These are phyloP conservation scores for Galeopsis tetrahit DNA, from an alignment of 257 asterid species.

Conservation along the genomic window DNA sequence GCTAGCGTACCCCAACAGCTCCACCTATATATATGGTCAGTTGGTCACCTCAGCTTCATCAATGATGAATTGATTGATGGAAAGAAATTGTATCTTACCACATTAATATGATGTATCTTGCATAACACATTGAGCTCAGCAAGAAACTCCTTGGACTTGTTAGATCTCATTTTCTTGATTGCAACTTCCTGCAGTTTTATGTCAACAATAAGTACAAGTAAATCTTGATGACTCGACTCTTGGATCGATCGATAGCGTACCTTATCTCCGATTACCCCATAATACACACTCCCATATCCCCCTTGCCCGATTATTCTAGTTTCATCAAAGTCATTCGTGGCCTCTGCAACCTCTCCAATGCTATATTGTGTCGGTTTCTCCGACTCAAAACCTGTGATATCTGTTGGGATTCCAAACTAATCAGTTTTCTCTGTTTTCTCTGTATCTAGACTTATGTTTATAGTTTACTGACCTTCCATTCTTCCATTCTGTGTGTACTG, in stretches of 20 bases:
- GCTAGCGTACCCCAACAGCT: constrained; percentile 81
- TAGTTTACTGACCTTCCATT: constrained; percentile 52
- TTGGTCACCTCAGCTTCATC: constrained; percentile 14
- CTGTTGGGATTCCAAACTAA: constrained; percentile 35
- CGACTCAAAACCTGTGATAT: constrained; percentile 64
- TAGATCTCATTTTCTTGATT: constrained; percentile 86
- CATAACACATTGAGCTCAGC: constrained; percentile 85
- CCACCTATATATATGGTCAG: constrained; percentile 60
- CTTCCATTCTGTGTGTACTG: constrained; percentile 40
- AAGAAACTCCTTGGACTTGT: constrained; percentile 79
- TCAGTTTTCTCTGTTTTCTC: constrained; percentile 17
- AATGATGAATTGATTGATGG: neutral
- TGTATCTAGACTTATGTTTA: neutral
- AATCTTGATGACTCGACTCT: neutral
- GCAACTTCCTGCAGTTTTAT: constrained; percentile 70
- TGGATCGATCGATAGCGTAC: constrained; percentile 35
- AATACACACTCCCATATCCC: constrained; percentile 83
- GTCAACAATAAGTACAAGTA: neutral
- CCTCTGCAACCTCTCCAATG: constrained; percentile 72
- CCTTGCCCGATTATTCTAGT: constrained; percentile 75
- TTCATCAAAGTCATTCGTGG: constrained; percentile 70
- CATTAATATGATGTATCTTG: constrained; percentile 88
- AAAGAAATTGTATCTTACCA: constrained; percentile 51
- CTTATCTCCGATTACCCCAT: constrained; percentile 63
- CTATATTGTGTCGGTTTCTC: constrained; percentile 66